Percentiles rank a stretch among this genome's conserved stretches.
phyloP scores from a whole-genome alignment of 768 basidiomycete species.

The Serendipita indica region DNA sequence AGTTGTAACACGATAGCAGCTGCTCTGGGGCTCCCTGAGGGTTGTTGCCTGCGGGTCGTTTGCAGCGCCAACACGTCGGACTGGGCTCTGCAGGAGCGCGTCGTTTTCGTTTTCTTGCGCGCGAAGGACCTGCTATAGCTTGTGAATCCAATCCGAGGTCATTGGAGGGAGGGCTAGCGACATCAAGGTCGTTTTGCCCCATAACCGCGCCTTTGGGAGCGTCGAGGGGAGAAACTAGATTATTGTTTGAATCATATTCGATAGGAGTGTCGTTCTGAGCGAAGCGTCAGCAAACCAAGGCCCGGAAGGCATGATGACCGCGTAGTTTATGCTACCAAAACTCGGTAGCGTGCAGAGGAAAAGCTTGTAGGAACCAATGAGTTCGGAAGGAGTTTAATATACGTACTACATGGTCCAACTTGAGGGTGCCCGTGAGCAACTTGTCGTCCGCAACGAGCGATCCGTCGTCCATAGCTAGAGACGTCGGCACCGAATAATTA shows the following conservation, averaged over 20 bases:
- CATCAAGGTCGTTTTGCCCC: background rate
- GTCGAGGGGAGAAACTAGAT: background rate
- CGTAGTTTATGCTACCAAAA: background rate
- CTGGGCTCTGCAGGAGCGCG: conserved; percentile 31
- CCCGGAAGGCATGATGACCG: background rate
- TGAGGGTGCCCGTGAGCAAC: background rate
- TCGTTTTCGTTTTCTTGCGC: conserved; percentile 22
- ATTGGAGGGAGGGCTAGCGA: background rate
- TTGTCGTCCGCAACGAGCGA: background rate
- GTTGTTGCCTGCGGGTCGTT: conserved; percentile 47
- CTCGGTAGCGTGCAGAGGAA: background rate
- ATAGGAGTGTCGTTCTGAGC: too few relatives aligned
- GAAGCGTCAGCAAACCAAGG: too few relatives aligned
- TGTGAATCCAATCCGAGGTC: conserved; percentile 7
- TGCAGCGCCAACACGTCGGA: conserved; percentile 64
- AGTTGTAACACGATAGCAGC: conserved; percentile 69
- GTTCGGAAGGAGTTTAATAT: background rate
- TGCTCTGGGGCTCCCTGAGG: conserved; percentile 40
- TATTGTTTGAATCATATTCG: too few relatives aligned
- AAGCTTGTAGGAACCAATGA: too few relatives aligned
- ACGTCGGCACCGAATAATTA: background rate
- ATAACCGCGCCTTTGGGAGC: background rate
- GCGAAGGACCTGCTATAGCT: background rate
- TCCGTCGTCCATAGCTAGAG: conserved; percentile 1
- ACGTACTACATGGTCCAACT: background rate